Percentiles rank a stretch among this genome's conserved stretches.
These are phyloP conservation scores for Hyaloperonospora arabidopsidis DNA, from an alignment of 352 stramenopile genomes.

Conservation along the genomic window DNA sequence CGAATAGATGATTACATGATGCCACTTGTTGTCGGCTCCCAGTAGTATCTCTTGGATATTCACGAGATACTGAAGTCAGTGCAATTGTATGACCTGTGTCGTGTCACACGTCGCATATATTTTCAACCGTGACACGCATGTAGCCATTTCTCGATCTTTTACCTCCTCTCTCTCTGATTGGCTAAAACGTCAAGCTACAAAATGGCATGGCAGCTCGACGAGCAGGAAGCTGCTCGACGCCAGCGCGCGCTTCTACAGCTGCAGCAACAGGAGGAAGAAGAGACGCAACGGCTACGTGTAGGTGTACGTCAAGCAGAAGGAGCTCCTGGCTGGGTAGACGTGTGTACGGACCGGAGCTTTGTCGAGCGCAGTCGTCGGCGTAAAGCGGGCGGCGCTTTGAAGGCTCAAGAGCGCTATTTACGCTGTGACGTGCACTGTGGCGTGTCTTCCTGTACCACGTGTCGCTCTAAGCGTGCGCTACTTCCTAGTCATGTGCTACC, in stretches of 20 bases:
- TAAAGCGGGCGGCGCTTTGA: constrained; percentile 55
- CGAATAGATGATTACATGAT: no score
- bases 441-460: constrained; percentile 39
- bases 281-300: constrained; percentile 18
- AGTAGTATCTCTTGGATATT: no score
- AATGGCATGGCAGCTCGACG: constrained; percentile 31
- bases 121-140: no score
- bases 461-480: constrained; percentile 23
- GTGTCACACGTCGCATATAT: no score
- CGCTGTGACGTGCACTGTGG: constrained; percentile 66
- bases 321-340: constrained; percentile 35
- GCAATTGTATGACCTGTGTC: no score
- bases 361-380: constrained; percentile 66
- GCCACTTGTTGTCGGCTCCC: no score
- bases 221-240: constrained; percentile 27
- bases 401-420: constrained; percentile 62
- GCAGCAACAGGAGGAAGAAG: constrained; percentile 26
- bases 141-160: no score
- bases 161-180: background rate
- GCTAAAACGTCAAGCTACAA: constrained; percentile 6
- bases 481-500: constrained; percentile 27
- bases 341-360: constrained; percentile 55
- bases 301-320: constrained; percentile 18
- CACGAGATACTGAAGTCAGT: no score
- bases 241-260: constrained; percentile 12